Conservation (phyloP, 371 early-diverging fungal species). For the Mucor mucedo region DNA sequence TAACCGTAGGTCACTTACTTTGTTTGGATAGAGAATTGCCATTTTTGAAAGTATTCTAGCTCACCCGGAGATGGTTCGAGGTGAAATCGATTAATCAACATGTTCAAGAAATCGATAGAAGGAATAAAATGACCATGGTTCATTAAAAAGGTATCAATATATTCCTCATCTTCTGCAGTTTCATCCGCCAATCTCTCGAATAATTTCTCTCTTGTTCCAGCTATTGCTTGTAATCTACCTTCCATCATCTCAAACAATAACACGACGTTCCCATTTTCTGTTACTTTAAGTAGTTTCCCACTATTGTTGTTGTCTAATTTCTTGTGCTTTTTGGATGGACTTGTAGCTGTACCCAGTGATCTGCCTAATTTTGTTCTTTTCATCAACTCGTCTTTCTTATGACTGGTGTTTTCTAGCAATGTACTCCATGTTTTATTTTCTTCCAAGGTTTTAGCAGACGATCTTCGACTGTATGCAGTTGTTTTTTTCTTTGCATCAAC, state of each 20-base stretch:
- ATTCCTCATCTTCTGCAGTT: slow-evolving; percentile 65
- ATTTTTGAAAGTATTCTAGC: slow-evolving; percentile 55
- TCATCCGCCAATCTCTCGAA: slow-evolving; percentile 65
- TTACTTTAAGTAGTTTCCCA: slow-evolving; percentile 34
- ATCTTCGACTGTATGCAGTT: slow-evolving; percentile 5
- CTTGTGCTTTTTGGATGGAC: slow-evolving; percentile 9
- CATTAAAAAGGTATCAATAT: slow-evolving; percentile 62
- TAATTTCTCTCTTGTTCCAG: slow-evolving; percentile 60
- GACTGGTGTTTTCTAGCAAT: slow-evolving; percentile 14
- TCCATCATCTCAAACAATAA: slow-evolving; percentile 56
- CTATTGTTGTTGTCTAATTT: slow-evolving; percentile 7
- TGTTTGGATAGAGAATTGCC: slow-evolving; percentile 59
- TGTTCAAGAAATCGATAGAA: slow-evolving; percentile 55
- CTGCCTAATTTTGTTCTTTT: slow-evolving; percentile 18
- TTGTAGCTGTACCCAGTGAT: slow-evolving; percentile 15
- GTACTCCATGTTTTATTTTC: slow-evolving; percentile 19
- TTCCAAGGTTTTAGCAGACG: neutral
- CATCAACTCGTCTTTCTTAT: slow-evolving; percentile 1
- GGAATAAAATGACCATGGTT: slow-evolving; percentile 63
- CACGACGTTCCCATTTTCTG: slow-evolving; percentile 49
- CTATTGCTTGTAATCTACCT: slow-evolving; percentile 59
- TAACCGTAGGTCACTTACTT: slow-evolving; percentile 43
- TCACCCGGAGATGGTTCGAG: slow-evolving; percentile 53
- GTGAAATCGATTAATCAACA: slow-evolving; percentile 59
- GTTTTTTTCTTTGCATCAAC: slow-evolving; percentile 6